Percentiles rank a stretch among this genome's conserved stretches.
These are phyloP conservation scores for Posidonia oceanica DNA, from an alignment of 116 monocot species.

Conservation along the genomic window DNA sequence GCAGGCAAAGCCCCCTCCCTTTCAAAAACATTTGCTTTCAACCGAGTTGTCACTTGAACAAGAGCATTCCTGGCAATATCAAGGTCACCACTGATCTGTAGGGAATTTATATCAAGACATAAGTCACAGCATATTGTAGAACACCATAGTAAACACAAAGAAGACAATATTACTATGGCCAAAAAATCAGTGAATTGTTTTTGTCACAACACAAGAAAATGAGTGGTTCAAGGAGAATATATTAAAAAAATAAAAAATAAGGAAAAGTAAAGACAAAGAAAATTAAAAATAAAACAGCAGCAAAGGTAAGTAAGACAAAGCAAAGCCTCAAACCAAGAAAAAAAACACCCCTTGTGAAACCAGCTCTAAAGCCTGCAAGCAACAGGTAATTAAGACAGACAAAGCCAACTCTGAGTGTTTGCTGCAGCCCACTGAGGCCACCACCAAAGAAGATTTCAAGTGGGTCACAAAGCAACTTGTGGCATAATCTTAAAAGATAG, in stretches of 20 bases:
- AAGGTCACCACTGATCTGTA: slow-evolving; percentile 82
- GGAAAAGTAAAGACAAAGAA: not conserved
- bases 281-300: not conserved
- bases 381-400: too few species aligned
- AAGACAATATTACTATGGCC: not conserved
- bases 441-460: too few species aligned
- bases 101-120: not conserved
- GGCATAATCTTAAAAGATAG: too few species aligned
- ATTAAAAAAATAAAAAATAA: not conserved
- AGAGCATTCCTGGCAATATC: slow-evolving; percentile 80
- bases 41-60: slow-evolving; percentile 67
- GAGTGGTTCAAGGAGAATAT: too few species aligned
- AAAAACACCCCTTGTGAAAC: too few species aligned
- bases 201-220: too few species aligned
- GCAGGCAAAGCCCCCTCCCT: slow-evolving; percentile 55
- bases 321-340: too few species aligned
- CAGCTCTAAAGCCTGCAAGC: too few species aligned
- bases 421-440: too few species aligned
- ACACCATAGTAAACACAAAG: not conserved
- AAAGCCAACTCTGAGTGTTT: too few species aligned
- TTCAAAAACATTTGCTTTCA: slow-evolving; percentile 90
- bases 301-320: not conserved
- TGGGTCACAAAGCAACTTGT: too few species aligned
- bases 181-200: too few species aligned
- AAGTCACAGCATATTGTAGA: not conserved